Base-by-base conservation (phyloP, 2,329 filamentous ascomycete genomes). In the Beauveria brongniartii region DNA sequence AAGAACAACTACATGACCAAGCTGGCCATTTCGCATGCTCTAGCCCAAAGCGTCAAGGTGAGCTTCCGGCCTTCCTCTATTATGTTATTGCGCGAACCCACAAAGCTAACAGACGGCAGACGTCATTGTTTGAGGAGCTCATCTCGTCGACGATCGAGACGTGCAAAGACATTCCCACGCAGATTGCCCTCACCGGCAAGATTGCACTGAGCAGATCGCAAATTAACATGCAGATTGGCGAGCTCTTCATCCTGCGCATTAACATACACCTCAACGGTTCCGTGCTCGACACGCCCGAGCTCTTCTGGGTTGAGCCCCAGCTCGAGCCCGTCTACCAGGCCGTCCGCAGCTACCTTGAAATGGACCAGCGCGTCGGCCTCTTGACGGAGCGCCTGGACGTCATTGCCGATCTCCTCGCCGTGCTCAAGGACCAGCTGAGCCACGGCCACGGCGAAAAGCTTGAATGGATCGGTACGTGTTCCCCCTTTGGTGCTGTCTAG, bases 161-260 rank as follows among this genome's bases (percentile, higher is more conserved):
- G 1, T 97, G 92, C 69, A 95, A 96, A 71, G 91, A 95, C 62
- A 90, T 99, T 5, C 94, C 94, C 0, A 88, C 90, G 9, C 90
- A 96, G 73, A 96, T 99, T 67, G 93, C 94, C 3, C 79, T 90
- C 65, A 97, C 93, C 0, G 94, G 94, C 65, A 94, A 92, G 70
- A 94, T 99, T 70, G 88, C 90, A 60, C 84, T 99, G 62, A 91
- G 87, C 62, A 86, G 93, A 48, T 86, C 86, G 62, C 87, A 97
- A 72, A 97, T 99, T 80, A 97, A 97, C 79, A 97, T 97, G 92
- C 92, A 97, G 75, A 97, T 99, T 63, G 94, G 94, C 72, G 92
- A 99, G 77, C 84, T 99, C 59, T 99, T 99, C 75, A 97, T 99
- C 70, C 79, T 99, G 37, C 86, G 94, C 63, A 97, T 99, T 77